Conservation (phyloP, 257 asterid species). For the Orobanche coerulescens region DNA sequence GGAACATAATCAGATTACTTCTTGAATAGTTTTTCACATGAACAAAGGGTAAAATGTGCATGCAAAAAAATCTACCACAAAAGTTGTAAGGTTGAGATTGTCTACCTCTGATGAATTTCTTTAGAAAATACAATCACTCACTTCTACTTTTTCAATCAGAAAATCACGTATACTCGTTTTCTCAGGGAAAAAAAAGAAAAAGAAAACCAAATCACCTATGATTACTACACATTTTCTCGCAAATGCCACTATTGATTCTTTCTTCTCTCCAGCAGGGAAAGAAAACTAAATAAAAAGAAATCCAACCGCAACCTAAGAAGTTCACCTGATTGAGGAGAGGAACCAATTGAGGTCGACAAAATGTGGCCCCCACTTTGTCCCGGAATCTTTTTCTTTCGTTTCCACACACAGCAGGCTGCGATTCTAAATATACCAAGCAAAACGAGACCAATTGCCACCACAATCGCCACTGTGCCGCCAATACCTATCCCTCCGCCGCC, state of each 20-base stretch:
- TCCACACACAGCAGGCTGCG: constrained; percentile 44
- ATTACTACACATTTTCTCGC: no score
- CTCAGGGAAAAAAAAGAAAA: no score
- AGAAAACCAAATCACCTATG: no score
- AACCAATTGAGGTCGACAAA: constrained; percentile 45
- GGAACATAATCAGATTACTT: constrained; percentile 20
- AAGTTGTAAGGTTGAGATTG: no score
- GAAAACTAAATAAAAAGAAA: background rate
- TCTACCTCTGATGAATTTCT: no score
- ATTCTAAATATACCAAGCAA: constrained; percentile 49
- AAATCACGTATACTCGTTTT: no score
- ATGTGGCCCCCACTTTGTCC: constrained; percentile 42
- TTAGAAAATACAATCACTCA: no score
- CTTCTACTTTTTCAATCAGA: no score
- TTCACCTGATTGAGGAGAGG: constrained; percentile 60
- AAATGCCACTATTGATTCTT: no score
- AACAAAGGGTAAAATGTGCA: background rate
- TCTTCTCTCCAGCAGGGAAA: no score
- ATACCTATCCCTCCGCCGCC: constrained; percentile 44
- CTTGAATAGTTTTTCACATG: constrained; percentile 6
- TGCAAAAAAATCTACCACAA: background rate
- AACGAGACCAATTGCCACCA: constrained; percentile 29
- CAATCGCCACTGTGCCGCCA: constrained; percentile 44
- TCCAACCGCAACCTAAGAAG: background rate
- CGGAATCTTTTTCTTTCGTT: constrained; percentile 56